Percentiles rank a stretch among this genome's conserved stretches.
phyloP scores from a whole-genome alignment of 306 rosid genomes.

The Carpinus fangiana region DNA sequence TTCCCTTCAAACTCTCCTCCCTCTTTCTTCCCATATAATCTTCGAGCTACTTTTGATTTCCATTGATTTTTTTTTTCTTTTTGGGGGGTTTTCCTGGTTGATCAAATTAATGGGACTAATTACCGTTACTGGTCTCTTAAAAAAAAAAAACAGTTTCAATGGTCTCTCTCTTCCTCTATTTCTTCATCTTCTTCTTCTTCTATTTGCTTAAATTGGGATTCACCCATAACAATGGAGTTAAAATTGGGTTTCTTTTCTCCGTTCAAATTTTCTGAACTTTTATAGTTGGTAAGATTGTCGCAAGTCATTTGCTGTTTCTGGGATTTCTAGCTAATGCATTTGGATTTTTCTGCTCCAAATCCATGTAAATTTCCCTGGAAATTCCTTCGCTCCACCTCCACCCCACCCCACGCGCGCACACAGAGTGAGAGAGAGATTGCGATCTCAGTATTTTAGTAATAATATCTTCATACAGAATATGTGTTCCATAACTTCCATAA shows the following conservation, averaged over 20 bases:
- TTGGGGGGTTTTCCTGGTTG: neutral
- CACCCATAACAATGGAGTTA: no score
- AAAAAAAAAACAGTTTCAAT: neutral
- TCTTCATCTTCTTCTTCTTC: neutral
- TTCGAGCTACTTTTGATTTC: neutral
- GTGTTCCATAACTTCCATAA: neutral
- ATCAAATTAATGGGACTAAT: neutral
- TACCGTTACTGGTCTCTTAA: neutral
- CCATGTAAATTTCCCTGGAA: no score
- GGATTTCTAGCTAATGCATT: neutral
- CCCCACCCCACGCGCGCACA: no score
- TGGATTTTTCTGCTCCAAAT: neutral
- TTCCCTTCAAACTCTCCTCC: slow-evolving; percentile 16
- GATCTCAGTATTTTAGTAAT: no score
- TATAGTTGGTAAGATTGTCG: no score
- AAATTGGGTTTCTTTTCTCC: no score
- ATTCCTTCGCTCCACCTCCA: no score
- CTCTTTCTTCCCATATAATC: neutral
- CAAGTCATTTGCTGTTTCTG: neutral
- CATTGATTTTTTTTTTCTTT: neutral
- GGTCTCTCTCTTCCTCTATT: no score
- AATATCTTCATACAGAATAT: no score
- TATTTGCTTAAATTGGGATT: no score
- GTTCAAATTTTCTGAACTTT: no score
- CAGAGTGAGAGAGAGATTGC: no score